phyloP scores from a whole-genome alignment of 2,329 filamentous ascomycete species.

The Chrysosporium keratinophilum region DNA sequence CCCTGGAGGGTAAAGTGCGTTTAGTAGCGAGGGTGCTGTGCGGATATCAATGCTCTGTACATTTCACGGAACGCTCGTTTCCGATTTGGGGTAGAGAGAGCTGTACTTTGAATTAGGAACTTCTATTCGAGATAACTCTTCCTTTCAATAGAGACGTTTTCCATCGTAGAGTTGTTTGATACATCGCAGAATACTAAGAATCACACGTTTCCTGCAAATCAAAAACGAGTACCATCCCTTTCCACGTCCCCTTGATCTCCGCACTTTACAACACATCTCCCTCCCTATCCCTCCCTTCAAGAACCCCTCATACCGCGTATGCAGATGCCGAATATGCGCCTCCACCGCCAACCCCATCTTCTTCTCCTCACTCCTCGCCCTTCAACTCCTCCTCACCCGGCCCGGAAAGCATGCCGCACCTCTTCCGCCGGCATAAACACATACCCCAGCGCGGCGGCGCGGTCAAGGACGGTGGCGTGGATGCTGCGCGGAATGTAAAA shows the following conservation, averaged over 20 bases:
- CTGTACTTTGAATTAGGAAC: background rate
- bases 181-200: background rate
- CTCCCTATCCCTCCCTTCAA: conserved; percentile 22
- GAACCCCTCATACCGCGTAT: conserved; percentile 33
- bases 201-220: no score
- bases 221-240: conserved; percentile 17
- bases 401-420: conserved; percentile 33
- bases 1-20: no score
- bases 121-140: background rate
- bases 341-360: conserved; percentile 34
- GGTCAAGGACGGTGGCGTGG: conserved; percentile 29
- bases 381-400: conserved; percentile 30
- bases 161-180: background rate
- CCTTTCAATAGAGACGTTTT: background rate
- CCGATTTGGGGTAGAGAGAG: conserved; percentile 6
- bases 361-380: conserved; percentile 24
- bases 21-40: no score
- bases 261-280: conserved; percentile 24
- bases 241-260: conserved; percentile 25
- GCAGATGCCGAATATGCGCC: conserved; percentile 36
- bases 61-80: conserved; percentile 42
- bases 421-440: conserved; percentile 32
- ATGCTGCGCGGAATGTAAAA: conserved; percentile 36
- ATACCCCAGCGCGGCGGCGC: conserved; percentile 26
- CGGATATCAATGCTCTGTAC: no score